Conservation (phyloP, 257 asterid genomes). For the Fraxinus cuspidata region DNA sequence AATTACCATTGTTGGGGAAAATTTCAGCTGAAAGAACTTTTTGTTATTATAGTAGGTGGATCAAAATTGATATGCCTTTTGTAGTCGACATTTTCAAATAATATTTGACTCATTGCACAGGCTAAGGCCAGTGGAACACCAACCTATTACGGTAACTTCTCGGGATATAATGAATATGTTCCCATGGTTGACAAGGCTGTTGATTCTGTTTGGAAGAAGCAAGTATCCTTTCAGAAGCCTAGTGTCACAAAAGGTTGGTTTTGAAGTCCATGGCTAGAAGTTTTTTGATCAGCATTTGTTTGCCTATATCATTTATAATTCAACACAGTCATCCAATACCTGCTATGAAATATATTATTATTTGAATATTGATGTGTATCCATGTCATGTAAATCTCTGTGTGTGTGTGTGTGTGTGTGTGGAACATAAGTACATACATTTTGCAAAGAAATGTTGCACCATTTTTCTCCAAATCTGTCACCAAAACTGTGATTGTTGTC, state of each 20-base stretch:
- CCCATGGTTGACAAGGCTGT: slow-evolving; percentile 89
- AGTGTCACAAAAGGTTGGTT: slow-evolving; percentile 50
- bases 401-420: too few species aligned
- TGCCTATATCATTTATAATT: background rate
- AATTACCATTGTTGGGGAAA: background rate
- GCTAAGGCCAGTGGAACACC: slow-evolving; percentile 55
- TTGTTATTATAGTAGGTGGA: slow-evolving; percentile 16
- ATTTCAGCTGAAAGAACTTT: background rate
- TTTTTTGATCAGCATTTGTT: slow-evolving; percentile 16
- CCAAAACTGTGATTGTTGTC: background rate
- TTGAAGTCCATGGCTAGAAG: slow-evolving; percentile 11
- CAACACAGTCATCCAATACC: background rate
- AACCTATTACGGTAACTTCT: slow-evolving; percentile 42
- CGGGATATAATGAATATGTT: slow-evolving; percentile 74
- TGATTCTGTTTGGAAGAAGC: slow-evolving; percentile 68
- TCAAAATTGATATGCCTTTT: background rate
- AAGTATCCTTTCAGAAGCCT: slow-evolving; percentile 37
- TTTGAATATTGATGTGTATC: background rate
- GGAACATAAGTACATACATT: background rate
- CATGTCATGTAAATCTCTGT: background rate
- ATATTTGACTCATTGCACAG: slow-evolving; percentile 38
- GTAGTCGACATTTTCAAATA: background rate
- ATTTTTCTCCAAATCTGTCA: background rate
- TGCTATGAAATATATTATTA: background rate
- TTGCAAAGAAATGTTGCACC: background rate